Conservation (phyloP, 257 asterid species). For the Asclepias syriaca region DNA sequence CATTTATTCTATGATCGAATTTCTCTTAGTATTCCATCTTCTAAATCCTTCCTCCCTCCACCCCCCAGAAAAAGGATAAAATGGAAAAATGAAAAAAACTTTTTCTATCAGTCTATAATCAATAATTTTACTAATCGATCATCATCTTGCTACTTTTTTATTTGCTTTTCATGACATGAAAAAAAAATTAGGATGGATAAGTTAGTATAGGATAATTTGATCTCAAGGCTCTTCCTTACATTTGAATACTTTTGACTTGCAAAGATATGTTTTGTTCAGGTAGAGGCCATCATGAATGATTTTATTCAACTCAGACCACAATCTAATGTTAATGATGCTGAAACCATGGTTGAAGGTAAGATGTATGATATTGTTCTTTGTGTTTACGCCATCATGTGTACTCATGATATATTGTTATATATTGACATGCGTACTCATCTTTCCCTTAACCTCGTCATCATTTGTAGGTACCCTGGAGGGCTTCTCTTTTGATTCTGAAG, state of each 20-base stretch:
- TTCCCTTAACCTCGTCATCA: slow-evolving; percentile 20
- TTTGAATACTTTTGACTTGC: slow-evolving; percentile 4
- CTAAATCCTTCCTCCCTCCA: background rate
- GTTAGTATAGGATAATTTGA: slow-evolving; percentile 1
- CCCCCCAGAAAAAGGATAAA: background rate
- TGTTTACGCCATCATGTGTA: background rate
- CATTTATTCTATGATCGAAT: background rate
- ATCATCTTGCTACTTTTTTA: background rate
- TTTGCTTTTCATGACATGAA: slow-evolving; percentile 4
- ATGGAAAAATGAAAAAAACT: background rate
- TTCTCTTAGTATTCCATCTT: background rate
- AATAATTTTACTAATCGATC: background rate
- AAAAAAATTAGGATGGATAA: slow-evolving; percentile 4
- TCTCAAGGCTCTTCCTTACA: background rate
- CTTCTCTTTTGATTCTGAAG: slow-evolving; percentile 82
- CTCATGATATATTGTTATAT: background rate
- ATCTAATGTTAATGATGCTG: slow-evolving; percentile 69
- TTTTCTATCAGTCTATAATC: background rate
- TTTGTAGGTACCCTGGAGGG: slow-evolving; percentile 80
- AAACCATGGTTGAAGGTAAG: slow-evolving; percentile 92
- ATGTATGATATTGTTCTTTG: slow-evolving; percentile 5
- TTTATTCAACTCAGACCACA: slow-evolving; percentile 75
- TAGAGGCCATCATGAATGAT: slow-evolving; percentile 88
- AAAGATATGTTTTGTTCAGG: slow-evolving; percentile 37
- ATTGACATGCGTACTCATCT: background rate